Conservation (phyloP, 306 rosid species). For the Cyclanthera cordifolia region DNA sequence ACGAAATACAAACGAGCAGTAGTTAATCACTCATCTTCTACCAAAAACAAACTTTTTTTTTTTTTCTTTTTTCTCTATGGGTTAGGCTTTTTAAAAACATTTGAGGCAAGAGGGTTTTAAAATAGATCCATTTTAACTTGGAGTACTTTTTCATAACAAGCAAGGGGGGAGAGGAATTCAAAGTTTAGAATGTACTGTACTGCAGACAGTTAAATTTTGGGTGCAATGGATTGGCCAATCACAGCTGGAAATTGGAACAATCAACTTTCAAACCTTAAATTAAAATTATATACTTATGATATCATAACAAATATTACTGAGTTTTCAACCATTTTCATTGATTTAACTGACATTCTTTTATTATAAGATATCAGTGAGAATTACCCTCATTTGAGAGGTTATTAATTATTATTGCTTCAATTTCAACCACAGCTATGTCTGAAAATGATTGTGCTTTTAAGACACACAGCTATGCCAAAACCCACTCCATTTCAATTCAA, state of each 20-base stretch:
- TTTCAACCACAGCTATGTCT: neutral
- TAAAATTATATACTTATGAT: too few species aligned
- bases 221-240: neutral
- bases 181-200: neutral
- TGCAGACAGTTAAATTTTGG: conserved; percentile 15
- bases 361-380: neutral
- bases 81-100: neutral
- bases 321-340: too few species aligned
- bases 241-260: neutral
- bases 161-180: neutral
- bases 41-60: conserved; percentile 9
- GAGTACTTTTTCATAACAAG: neutral
- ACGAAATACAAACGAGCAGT: too few species aligned
- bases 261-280: conserved; percentile 3
- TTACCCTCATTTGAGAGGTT: neutral
- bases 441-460: conserved; percentile 12
- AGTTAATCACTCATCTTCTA: too few species aligned
- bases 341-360: neutral
- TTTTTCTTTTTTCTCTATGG: neutral
- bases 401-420: neutral
- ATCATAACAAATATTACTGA: too few species aligned
- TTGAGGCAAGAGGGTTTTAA: neutral
- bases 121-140: conserved; percentile 1
- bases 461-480: neutral
- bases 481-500: conserved; percentile 11